Base-by-base conservation (phyloP, 306 rosid species). In the Vigna mungo region DNA sequence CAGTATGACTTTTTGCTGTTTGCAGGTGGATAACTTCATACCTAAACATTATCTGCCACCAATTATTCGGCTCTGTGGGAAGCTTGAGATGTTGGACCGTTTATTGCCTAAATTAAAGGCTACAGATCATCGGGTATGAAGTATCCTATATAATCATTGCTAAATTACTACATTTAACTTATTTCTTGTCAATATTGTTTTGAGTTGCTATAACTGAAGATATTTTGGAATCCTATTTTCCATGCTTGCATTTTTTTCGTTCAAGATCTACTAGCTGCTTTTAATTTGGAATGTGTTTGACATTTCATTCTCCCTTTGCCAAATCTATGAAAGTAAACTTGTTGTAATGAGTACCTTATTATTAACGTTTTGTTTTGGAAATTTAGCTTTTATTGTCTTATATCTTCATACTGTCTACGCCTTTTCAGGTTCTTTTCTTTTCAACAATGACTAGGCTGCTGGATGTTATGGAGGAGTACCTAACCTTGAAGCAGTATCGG, bases 361-460 rank as follows among this genome's bases (percentile, higher is more conserved):
- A 41, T 72, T 9, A n/a, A 25, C 9, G 6, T 6, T 68, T 58
- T 44, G 15, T 52, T 48, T 72, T 65, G 72, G 23, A 70, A 58
- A 58, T 68, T 73, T 69, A 17, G 37, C 36, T 48, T 66, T 61
- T 62, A 39, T 17, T 75, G 63, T 73, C 39, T 84, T 39, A 63
- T 74, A 59, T 71, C 34, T 30, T 3, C 61, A 67, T 20, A 53
- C 61, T 65, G 17, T 58, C 6, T 44, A 62, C 72, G 39, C 76
- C 59, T 63, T 72, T 84, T 52, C 91, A 96, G 99, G 96, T 96
- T 90, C 99, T 96, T 76, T 96, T 96, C 92, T 96, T 96, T 89
- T 96, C 99, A 30, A 96, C 99, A 52, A 96, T 96, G 99, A 96
- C 99, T 68, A 92, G 99, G 79, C 90, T 96, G 79, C 94, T 96